Percentiles rank a stretch among this genome's conserved stretches.
These are phyloP conservation scores for Globisporangium ultimum DNA, from an alignment of 352 stramenopile species.

Conservation along the genomic window DNA sequence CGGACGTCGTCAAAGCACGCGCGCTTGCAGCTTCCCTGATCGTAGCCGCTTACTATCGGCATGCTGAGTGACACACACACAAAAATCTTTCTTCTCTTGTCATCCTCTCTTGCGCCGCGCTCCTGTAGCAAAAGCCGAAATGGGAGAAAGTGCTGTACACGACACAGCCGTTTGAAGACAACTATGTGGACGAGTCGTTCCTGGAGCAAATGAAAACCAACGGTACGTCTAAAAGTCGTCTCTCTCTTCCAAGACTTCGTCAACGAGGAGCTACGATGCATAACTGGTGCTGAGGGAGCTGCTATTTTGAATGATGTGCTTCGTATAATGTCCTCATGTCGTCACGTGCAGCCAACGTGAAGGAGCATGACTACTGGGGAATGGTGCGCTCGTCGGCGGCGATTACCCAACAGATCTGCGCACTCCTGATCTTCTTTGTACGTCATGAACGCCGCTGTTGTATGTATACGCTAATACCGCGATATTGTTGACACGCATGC, in stretches of 20 bases:
- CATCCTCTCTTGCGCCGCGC: no score
- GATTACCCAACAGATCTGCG: slow-evolving; percentile 88
- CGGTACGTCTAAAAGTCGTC: slow-evolving; percentile 27
- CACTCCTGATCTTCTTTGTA: slow-evolving; percentile 88
- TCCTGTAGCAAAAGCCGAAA: not conserved
- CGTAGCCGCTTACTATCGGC: no score
- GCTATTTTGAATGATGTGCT: no score
- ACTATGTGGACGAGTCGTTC: slow-evolving; percentile 89
- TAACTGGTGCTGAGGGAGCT: no score
- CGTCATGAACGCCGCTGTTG: slow-evolving; percentile 5
- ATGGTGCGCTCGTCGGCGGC: slow-evolving; percentile 83
- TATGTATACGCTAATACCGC: no score
- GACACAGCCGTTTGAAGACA: slow-evolving; percentile 86
- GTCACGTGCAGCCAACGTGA: slow-evolving; percentile 57
- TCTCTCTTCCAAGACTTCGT: no score
- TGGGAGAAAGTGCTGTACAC: slow-evolving; percentile 90
- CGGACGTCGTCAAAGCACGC: no score
- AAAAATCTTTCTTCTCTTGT: no score
- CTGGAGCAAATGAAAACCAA: slow-evolving; percentile 90
- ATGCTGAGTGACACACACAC: no score
- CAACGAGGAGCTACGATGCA: no score
- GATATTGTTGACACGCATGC: no score
- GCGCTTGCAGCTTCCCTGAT: no score
- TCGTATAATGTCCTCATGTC: not conserved
- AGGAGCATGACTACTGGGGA: slow-evolving; percentile 77